Conservation (phyloP, 768 basidiomycete genomes). For the Neoboletus magnificus region DNA sequence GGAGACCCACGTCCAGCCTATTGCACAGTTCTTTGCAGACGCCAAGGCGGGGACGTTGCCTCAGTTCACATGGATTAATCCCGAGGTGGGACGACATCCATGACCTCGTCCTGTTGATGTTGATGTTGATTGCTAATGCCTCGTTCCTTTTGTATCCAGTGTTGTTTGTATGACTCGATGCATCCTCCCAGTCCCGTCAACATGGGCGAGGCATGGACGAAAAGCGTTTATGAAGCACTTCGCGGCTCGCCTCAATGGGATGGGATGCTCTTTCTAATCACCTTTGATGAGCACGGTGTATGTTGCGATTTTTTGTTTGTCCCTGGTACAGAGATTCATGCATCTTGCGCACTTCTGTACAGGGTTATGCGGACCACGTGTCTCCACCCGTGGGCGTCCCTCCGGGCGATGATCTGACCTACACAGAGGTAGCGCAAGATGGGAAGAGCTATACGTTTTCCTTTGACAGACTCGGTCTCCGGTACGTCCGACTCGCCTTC, state of each 20-base stretch:
- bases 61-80: conserved; percentile 27
- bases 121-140: neutral
- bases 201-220: conserved; percentile 25
- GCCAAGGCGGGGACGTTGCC: conserved; percentile 23
- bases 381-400: conserved; percentile 21
- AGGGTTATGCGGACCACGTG: conserved; percentile 27
- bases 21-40: conserved; percentile 17
- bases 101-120: too few relatives aligned
- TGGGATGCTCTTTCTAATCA: conserved; percentile 16
- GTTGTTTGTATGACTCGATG: conserved; percentile 25
- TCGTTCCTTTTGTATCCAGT: conserved; percentile 1
- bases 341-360: neutral
- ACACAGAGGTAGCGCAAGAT: conserved; percentile 20
- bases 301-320: neutral
- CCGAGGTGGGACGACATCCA: conserved; percentile 15
- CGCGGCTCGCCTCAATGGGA: conserved; percentile 26
- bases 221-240: conserved; percentile 22
- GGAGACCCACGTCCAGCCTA: conserved; percentile 14
- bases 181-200: conserved; percentile 26
- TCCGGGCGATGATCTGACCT: conserved; percentile 22
- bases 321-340: neutral
- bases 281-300: conserved; percentile 28
- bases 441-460: conserved; percentile 18
- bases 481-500: conserved; percentile 4
- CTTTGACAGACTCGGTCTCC: conserved; percentile 24